Evolutionary conservation across 164 flowering plant genomes (phyloP), one percentile per base, ranked within the genome.

Genomic region (Paratinospora sagittata): DNA sequence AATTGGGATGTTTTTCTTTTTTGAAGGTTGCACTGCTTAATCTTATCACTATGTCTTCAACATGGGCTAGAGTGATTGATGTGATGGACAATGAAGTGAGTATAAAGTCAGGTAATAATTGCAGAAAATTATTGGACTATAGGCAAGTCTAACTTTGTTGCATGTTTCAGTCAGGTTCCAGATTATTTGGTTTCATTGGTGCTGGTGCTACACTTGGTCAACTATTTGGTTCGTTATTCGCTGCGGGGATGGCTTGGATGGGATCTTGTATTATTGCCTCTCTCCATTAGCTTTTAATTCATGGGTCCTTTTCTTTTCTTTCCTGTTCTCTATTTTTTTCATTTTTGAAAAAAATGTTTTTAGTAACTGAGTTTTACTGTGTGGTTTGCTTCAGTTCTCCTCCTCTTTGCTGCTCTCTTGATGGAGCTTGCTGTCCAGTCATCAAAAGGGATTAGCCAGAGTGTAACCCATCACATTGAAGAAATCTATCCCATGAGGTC

Each of bases 181-280:
- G 99, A 91, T 82, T 95, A 78, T 92, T 95, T 85, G 99, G 99
- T 64, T 95, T 95, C 81, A 86, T 92, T 78, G 99, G 99, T 74
- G 98, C 99, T 74, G 99, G 99, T 82, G 99, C 99, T 49, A 95
- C 99, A 64, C 85, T 95, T 71, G 99, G 99, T 14, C 98, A 95
- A 82, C 94, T 95, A 66, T 82, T 86, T 83, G 99, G 99, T 66
- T 95, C 98, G 65, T 76, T 95, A 72, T 90, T 92, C 86, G 99
- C 99, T 65, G 84, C 93, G 34, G 88, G 78, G 78, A 86, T 91
- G 90, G 93, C 98, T 78, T 86, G 94, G 92, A 70, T 92, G 76
- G 99, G 98, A 52, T 87, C 99, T 72, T 88, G 99, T 95, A 88
- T 75, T 90, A 71, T 23, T 72, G 5, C 45, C 37, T 49, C 63